Evolutionary conservation across 1,284 basidiomycete genomes (phyloP).

Genomic region (Quambalaria eucalypti): DNA sequence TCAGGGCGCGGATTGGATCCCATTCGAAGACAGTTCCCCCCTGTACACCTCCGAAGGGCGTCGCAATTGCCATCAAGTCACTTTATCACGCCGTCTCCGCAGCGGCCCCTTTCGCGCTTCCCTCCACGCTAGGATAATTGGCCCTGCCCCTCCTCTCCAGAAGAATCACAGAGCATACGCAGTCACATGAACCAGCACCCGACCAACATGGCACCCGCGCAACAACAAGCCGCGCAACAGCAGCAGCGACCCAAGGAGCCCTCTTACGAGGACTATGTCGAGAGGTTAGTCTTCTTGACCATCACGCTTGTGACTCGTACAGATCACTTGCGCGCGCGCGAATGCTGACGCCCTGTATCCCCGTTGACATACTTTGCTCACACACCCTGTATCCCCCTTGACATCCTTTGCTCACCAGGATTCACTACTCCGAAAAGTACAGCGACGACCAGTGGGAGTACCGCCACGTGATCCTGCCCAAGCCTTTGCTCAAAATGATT

Average conservation of each 20-base stretch:
- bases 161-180: too few relatives aligned
- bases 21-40: too few relatives aligned
- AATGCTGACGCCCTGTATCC: neutral
- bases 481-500: constrained; percentile 43
- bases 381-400: neutral
- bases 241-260: constrained; percentile 13
- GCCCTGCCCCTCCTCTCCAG: too few relatives aligned
- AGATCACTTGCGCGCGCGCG: neutral
- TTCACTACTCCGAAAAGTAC: constrained; percentile 49
- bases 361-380: neutral
- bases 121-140: too few relatives aligned
- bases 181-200: too few relatives aligned
- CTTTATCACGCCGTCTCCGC: too few relatives aligned
- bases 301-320: neutral
- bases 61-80: too few relatives aligned
- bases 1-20: too few relatives aligned
- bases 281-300: constrained; percentile 19
- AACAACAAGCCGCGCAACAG: too few relatives aligned
- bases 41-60: too few relatives aligned
- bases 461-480: constrained; percentile 49
- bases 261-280: constrained; percentile 41
- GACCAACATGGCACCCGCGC: too few relatives aligned
- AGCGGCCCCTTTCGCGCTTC: too few relatives aligned
- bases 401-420: constrained; percentile 12
- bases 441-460: constrained; percentile 57